phyloP scores from a whole-genome alignment of 2,329 filamentous ascomycete species.

The Aspergillus melleus region DNA sequence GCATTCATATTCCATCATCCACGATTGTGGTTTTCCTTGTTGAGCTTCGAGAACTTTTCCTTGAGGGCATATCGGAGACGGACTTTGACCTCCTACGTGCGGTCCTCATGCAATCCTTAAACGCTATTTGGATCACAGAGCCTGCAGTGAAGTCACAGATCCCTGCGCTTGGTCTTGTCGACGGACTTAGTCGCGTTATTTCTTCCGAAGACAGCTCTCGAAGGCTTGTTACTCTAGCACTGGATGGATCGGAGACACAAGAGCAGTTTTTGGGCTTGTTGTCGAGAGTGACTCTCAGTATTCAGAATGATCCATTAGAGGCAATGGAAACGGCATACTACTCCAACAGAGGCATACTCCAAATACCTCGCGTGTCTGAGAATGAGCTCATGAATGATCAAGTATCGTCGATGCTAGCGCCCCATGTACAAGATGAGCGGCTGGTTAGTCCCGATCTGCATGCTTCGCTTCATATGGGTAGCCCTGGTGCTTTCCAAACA shows the following conservation, averaged over 20 bases:
- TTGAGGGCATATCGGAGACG: background rate
- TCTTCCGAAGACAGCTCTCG: background rate
- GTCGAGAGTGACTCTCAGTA: background rate
- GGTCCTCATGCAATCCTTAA: background rate
- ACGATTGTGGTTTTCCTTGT: background rate
- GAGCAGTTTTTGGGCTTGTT: background rate
- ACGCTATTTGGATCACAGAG: background rate
- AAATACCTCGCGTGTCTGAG: background rate
- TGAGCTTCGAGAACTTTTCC: background rate
- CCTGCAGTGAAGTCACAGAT: too few species aligned
- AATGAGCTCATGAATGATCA: background rate
- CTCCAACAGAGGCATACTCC: background rate
- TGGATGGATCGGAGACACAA: background rate
- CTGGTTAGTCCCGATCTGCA: background rate
- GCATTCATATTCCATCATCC: too few species aligned
- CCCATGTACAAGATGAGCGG: background rate
- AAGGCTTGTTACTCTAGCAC: background rate
- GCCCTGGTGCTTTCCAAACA: background rate
- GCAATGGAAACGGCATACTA: background rate
- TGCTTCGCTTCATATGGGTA: background rate
- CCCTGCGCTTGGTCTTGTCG: background rate
- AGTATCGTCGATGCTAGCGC: background rate
- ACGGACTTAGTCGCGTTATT: background rate
- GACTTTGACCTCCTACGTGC: background rate
- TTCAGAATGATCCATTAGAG: background rate